Evolutionary conservation across 2,329 filamentous ascomycete species (phyloP), one percentile per base, ranked within the genome.

Genomic region (Colletotrichum musicola): DNA sequence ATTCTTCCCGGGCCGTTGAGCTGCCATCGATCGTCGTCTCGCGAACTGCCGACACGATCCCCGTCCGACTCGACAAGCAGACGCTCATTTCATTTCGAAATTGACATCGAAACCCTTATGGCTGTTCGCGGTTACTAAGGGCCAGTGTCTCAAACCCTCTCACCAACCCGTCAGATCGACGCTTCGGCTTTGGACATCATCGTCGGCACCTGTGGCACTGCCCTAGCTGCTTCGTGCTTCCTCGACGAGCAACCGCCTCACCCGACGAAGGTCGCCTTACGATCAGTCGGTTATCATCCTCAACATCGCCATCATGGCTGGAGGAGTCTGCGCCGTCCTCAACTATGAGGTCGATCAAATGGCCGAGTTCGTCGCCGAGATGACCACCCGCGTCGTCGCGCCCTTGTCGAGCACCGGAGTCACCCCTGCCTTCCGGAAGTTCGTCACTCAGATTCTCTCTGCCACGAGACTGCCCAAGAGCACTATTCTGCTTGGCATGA

Each of bases 301-400:
- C 16, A 50, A 30, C n/a, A 68, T 75, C 73, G 76, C 75, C 83
- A 89, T 82, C 76, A 90, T 90, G 88, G 84, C 88, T 72, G 94
- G 95, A 75, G 95, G 95, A 74, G 95, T 98, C 46, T 96, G 95
- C 75, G 94, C 94, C 76, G 93, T 97, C 82, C 89, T 98, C 81
- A 95, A 97, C 85, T 98, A 98, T 80, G 94, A 97, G 81, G 95
- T 97, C 89, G 94, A 97, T 78, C 86, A 92, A 80, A 98, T 97
- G 95, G 92, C 94, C 71, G 94, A 97, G 79, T 98, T 97, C 81
- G 94, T 97, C 78, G 92, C 93, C 71, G 93, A 97, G 78, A 97
- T 95, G 90, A 90, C 94, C 70, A 87, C 85, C 25, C 85, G 88
- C 51, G 81, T 90, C 40, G 85, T 89, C 49, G 84, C 85, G 66